Conservation (phyloP, 2,329 filamentous ascomycete genomes). For the Sclerotinia sclerotiorum region DNA sequence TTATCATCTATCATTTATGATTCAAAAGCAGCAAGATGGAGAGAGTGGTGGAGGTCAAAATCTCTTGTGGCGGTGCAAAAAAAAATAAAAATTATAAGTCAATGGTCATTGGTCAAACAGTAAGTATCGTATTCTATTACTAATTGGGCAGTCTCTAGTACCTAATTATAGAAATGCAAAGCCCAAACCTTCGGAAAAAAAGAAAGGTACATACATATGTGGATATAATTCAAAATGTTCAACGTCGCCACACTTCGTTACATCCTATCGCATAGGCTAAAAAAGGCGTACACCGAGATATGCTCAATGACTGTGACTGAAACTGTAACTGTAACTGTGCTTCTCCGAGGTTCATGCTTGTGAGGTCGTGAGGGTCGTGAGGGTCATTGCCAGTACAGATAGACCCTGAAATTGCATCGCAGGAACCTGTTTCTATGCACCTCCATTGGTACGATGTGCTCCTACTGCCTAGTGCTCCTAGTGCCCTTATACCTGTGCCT, state of each 20-base stretch:
- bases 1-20: too few relatives aligned
- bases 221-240: not conserved
- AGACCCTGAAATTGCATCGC: conserved; percentile 21
- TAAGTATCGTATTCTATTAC: not conserved
- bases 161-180: conserved; percentile 21
- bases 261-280: conserved; percentile 9
- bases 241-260: conserved; percentile 22
- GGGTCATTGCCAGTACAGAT: conserved; percentile 9
- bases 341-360: conserved; percentile 22
- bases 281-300: conserved; percentile 21
- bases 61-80: conserved; percentile 19
- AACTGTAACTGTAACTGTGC: conserved; percentile 3
- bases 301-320: not conserved
- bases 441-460: conserved; percentile 11
- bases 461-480: too few relatives aligned
- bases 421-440: conserved; percentile 9
- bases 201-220: not conserved
- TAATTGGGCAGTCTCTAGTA: not conserved
- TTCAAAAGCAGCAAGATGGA: conserved; percentile 13
- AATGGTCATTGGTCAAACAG: not conserved
- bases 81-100: not conserved
- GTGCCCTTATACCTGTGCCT: conserved; percentile 9
- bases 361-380: not conserved
- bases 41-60: not conserved
- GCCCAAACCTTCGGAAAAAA: not conserved